phyloP scores from a whole-genome alignment of 495 filamentous ascomycete species.

The Tetracladium setigerum region DNA sequence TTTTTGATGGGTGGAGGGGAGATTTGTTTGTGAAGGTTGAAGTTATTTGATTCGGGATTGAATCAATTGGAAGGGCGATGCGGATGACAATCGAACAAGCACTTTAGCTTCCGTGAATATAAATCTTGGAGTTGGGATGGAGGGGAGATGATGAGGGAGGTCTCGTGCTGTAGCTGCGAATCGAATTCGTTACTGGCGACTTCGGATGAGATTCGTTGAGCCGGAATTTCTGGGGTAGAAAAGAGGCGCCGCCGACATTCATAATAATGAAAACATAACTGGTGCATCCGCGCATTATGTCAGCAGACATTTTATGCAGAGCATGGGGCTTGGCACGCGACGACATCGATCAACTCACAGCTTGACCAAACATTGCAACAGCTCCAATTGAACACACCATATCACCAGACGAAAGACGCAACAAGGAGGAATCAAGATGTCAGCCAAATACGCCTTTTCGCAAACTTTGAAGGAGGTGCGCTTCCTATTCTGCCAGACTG shows the following conservation, averaged over 20 bases:
- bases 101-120: too few species aligned
- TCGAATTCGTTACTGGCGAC: too few species aligned
- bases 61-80: not conserved
- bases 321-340: too few species aligned
- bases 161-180: too few species aligned
- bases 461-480: slow-evolving; percentile 88
- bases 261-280: too few species aligned
- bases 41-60: not conserved
- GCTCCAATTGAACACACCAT: too few species aligned
- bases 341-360: too few species aligned
- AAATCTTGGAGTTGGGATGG: too few species aligned
- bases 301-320: too few species aligned
- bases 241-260: not conserved
- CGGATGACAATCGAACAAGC: not conserved
- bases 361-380: too few species aligned
- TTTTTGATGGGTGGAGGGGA: slow-evolving; percentile 1
- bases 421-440: slow-evolving; percentile 50
- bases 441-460: slow-evolving; percentile 84
- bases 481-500: slow-evolving; percentile 92
- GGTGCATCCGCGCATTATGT: too few species aligned
- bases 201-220: not conserved
- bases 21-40: not conserved
- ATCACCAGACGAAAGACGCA: slow-evolving; percentile 6
- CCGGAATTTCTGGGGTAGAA: not conserved
- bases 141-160: too few species aligned